Base-by-base conservation (phyloP, 768 basidiomycete genomes). In the Sarcodon sp. region DNA sequence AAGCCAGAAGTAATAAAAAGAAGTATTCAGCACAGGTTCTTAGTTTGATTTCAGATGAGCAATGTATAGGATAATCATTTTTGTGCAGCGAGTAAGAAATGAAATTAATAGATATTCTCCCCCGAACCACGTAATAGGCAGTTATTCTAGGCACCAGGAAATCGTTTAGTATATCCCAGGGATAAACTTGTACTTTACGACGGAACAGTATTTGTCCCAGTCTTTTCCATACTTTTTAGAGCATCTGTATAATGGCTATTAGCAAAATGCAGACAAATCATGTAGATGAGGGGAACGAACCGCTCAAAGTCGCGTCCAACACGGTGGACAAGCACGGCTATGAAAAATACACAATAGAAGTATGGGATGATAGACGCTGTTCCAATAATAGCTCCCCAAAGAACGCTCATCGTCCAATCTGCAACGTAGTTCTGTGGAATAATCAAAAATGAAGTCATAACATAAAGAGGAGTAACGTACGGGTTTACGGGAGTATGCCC, bases 261-360 rank as follows among this genome's bases (percentile, higher is more conserved):
- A 49, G 36, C 51, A 12, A 54, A 46, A 27, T 32, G 5, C 43
- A 34, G 7, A 15, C 4, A 7, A 36, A 35, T 34, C 12, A 47
- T 7, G 32, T 16, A 38, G 9, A 50, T 12, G 35, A 11, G 44
- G 34, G 41, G 15, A 9, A 59, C 73, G 47, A 50, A 87, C 72
- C 93, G 75, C 64, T 93, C 94, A 64, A 98, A 96, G 72, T 99
- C 96, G 47, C 96, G 81, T 0, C 83, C 77, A 57, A 84, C 87
- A 34, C 96, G 80, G 59, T 98, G 96, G 36, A 90, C 72, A 47
- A 99, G 79, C 16, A 98, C 93, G 41, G 76, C 76, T 59, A 94
- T 82, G 72, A 98, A 98, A 76, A 98, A 99, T 45, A 91, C 72
- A 10, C 90, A 90, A 67, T 98, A 98, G 68, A 89, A 99, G 69